Percentiles rank a stretch among this genome's conserved stretches.
phyloP scores from a whole-genome alignment of 2,329 filamentous ascomycete species.

The Beauveria sp. region DNA sequence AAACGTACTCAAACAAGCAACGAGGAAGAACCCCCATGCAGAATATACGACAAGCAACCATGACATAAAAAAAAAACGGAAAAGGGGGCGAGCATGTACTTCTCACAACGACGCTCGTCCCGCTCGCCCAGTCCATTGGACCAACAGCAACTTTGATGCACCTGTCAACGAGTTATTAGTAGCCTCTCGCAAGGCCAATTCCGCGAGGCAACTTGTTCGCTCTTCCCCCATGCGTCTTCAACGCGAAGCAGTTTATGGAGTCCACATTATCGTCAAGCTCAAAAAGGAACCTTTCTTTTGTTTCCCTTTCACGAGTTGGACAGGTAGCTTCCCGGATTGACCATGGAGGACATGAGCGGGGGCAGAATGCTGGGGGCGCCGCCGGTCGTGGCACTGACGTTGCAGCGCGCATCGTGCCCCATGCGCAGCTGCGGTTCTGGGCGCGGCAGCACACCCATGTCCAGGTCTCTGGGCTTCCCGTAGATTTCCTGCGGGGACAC shows the following conservation, averaged over 20 bases:
- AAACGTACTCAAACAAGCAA: not conserved
- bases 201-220: not conserved
- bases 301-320: not conserved
- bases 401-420: constrained; percentile 3
- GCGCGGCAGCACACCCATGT: not conserved
- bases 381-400: not conserved
- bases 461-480: not conserved
- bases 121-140: not conserved
- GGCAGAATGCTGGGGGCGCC: not conserved
- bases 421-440: not conserved
- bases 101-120: no score
- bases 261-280: not conserved
- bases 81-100: not conserved
- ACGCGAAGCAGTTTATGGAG: not conserved
- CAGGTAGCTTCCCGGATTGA: not conserved
- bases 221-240: not conserved
- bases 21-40: not conserved
- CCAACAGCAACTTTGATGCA: not conserved
- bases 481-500: not conserved
- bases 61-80: not conserved
- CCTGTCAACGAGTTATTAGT: not conserved
- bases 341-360: not conserved
- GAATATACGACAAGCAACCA: not conserved
- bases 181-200: not conserved
- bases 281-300: not conserved